Percentiles rank a stretch among this genome's conserved stretches.
Evolutionary conservation across 371 early-diverging fungal genomes (phyloP).

Genomic region (Syncephalastrum monosporum): DNA sequence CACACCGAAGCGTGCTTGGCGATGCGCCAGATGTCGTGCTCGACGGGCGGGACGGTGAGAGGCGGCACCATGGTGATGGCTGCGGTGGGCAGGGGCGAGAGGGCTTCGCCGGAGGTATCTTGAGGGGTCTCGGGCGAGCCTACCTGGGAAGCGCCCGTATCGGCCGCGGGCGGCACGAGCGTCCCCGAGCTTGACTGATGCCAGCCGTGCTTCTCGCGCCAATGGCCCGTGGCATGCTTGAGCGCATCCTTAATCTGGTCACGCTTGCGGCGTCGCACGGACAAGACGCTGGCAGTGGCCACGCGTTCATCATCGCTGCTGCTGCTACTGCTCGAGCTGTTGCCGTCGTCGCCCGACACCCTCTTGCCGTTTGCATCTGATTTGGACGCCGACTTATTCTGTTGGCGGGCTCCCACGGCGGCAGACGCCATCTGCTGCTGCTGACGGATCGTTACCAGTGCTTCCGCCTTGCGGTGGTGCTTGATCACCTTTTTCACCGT

Average conservation of each 20-base stretch:
- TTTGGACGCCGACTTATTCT: slow-evolving; percentile 6
- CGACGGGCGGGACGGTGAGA: slow-evolving; percentile 21
- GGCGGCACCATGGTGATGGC: slow-evolving; percentile 4
- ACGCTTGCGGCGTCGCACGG: slow-evolving; percentile 19
- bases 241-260: slow-evolving; percentile 31
- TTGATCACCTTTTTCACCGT: slow-evolving; percentile 32
- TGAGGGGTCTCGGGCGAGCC: neutral
- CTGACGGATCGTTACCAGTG: slow-evolving; percentile 1
- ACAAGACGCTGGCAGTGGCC: slow-evolving; percentile 1
- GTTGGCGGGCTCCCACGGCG: slow-evolving; percentile 11
- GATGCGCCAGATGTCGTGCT: slow-evolving; percentile 33
- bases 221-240: slow-evolving; percentile 29
- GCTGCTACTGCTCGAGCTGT: slow-evolving; percentile 14
- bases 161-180: neutral
- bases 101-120: slow-evolving; percentile 3
- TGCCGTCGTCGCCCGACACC: neutral
- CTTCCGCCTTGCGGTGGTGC: slow-evolving; percentile 19
- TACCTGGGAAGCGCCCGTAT: slow-evolving; percentile 2
- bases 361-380: neutral
- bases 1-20: slow-evolving; percentile 44
- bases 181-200: slow-evolving; percentile 10
- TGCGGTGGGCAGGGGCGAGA: slow-evolving; percentile 1
- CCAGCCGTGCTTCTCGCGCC: slow-evolving; percentile 41
- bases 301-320: slow-evolving; percentile 19
- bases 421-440: neutral